These are phyloP conservation scores for Suhomyces sp. DNA, from an alignment of 805 yeast species.

Conservation along the genomic window DNA sequence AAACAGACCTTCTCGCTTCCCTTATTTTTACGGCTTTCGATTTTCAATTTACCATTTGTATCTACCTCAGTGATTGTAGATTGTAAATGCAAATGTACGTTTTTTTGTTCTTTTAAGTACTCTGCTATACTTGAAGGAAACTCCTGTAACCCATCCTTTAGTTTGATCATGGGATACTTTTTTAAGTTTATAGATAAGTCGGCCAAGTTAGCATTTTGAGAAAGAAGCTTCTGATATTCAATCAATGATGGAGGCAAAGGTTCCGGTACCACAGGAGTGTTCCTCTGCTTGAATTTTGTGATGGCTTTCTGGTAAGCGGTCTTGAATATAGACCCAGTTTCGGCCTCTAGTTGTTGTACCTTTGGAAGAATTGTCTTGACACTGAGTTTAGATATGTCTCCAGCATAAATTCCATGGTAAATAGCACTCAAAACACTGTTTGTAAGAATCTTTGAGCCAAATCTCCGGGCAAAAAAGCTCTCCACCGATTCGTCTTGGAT, in stretches of 20 bases:
- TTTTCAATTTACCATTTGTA: slow-evolving; percentile 11
- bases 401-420: slow-evolving; percentile 85
- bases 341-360: slow-evolving; percentile 56
- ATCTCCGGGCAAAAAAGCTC: slow-evolving; percentile 64
- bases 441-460: slow-evolving; percentile 53
- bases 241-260: slow-evolving; percentile 17
- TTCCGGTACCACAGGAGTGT: not conserved
- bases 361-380: slow-evolving; percentile 57
- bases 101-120: slow-evolving; percentile 35
- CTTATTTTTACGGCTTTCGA: no score
- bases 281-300: slow-evolving; percentile 1
- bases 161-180: slow-evolving; percentile 60
- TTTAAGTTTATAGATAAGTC: slow-evolving; percentile 40
- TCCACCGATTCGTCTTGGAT: slow-evolving; percentile 69
- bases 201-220: slow-evolving; percentile 40
- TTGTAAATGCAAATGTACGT: slow-evolving; percentile 40
- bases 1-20: slow-evolving; percentile 17
- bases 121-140: slow-evolving; percentile 47
- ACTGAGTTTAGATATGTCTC: slow-evolving; percentile 65
- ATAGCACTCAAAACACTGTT: slow-evolving; percentile 74
- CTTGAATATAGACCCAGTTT: slow-evolving; percentile 57
- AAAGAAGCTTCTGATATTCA: slow-evolving; percentile 40
- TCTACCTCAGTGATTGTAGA: slow-evolving; percentile 22
- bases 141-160: slow-evolving; percentile 55
- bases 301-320: slow-evolving; percentile 40